Percentiles rank a stretch among this genome's conserved stretches.
These are phyloP conservation scores for Populus pruinosa DNA, from an alignment of 345 rosid species.

Conservation along the genomic window DNA sequence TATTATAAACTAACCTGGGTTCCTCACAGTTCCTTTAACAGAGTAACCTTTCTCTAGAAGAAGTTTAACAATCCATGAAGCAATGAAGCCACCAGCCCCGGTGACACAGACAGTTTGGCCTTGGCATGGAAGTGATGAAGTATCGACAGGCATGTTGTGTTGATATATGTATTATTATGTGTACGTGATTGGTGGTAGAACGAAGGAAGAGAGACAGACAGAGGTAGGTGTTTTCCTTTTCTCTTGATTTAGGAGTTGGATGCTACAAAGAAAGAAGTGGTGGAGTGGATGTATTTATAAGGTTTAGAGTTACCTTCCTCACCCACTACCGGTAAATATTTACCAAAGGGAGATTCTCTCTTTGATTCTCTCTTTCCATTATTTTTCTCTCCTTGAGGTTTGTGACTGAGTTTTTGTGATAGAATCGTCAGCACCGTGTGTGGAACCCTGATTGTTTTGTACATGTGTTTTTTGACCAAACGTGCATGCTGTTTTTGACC, in stretches of 20 bases:
- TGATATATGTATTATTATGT: neutral
- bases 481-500: no score
- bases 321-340: neutral
- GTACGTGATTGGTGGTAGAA: neutral
- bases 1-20: conserved; percentile 51
- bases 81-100: conserved; percentile 98
- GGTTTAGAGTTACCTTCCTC: neutral
- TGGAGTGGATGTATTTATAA: neutral
- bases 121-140: conserved; percentile 29
- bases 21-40: conserved; percentile 80
- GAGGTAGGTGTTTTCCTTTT: neutral
- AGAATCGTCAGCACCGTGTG: neutral
- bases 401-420: neutral
- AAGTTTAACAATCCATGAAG: conserved; percentile 91
- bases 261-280: neutral
- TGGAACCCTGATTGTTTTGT: no score
- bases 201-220: neutral
- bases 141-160: conserved; percentile 22
- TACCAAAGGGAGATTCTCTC: neutral
- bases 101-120: conserved; percentile 84
- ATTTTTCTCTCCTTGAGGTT: no score
- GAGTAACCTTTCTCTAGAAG: conserved; percentile 76
- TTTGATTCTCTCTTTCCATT: neutral
- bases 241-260: neutral
- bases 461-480: no score